Evolutionary conservation across 192 early-diverging fungal genomes (phyloP), one percentile per base, ranked within the genome.

Genomic region (Coemansia erecta): DNA sequence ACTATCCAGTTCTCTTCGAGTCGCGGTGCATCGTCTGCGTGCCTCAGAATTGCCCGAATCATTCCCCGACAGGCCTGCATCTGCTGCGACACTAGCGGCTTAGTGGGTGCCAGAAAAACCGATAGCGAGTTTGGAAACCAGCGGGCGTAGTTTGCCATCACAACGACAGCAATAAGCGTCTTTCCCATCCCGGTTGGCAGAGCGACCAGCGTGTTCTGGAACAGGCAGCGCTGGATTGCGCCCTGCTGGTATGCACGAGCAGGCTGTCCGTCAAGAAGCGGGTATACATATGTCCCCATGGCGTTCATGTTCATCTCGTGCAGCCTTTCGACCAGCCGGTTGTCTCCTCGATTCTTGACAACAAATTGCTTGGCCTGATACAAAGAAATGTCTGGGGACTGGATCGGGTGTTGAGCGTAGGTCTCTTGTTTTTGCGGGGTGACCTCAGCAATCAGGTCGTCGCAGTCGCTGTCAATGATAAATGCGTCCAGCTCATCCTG

Each of bases 121-220:
- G 93, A 86, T 45, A 90, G 85, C 4, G 85, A 82, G 50, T 87
- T 70, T 7, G 94, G 92, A 65, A 97, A 97, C 95, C 95, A 97
- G 14, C 91, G 86, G 54, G 84, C 89, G 66, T 87, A 86, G 63
- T 95, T 95, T 40, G 79, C 87, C 91, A 97, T 95, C 0, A 95
- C 89, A 0, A 97, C 95, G 6, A 93, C 92, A 0, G 95, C 95
- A 67, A 97, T 92, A 60, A 97, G 86, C 1, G 95, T 97, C 71
- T 97, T 97, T 46, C 95, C 95, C 53, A 95, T 82, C 46, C 93
- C 92, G 0, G 87, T 92, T 0, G 88, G 87, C 24, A 95, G 75
- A 7, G 90, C 85, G 4, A 95, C 93, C 12, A 97, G 79, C 15
- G 92, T 94, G 64, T 97, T 97, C 52, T 83, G 77, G 47, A 87